Percentiles rank a stretch among this genome's conserved stretches.
phyloP scores from a whole-genome alignment of 805 yeast species.

The Zygosaccharomyces bisporus region DNA sequence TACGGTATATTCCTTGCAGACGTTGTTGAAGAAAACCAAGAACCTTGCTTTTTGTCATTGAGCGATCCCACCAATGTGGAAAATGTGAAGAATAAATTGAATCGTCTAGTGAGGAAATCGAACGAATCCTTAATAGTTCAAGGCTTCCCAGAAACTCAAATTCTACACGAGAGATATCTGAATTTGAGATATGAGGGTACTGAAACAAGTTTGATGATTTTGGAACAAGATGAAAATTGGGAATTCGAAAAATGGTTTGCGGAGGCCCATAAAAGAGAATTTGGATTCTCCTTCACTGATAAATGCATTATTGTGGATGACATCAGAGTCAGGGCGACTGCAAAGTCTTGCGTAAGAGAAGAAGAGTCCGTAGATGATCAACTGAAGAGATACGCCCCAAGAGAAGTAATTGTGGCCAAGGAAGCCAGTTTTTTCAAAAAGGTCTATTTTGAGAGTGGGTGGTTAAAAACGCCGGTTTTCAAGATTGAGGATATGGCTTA shows the following conservation, averaged over 20 bases:
- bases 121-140: slow-evolving; percentile 43
- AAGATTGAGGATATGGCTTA: slow-evolving; percentile 47
- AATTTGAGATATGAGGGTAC: slow-evolving; percentile 83
- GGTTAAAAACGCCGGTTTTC: slow-evolving; percentile 51
- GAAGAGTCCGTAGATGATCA: slow-evolving; percentile 51
- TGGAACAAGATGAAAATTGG: slow-evolving; percentile 23
- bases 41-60: slow-evolving; percentile 55
- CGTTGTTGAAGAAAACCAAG: slow-evolving; percentile 70
- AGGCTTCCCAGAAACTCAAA: slow-evolving; percentile 45
- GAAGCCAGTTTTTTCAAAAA: slow-evolving; percentile 39
- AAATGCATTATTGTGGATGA: slow-evolving; percentile 65
- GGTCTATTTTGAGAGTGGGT: slow-evolving; percentile 55
- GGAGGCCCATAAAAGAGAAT: slow-evolving; percentile 59
- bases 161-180: slow-evolving; percentile 58
- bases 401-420: slow-evolving; percentile 24
- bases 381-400: slow-evolving; percentile 36
- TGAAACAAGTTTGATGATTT: slow-evolving; percentile 76
- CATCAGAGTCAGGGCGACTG: slow-evolving; percentile 68
- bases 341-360: slow-evolving; percentile 46
- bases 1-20: slow-evolving; percentile 86
- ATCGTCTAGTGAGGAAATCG: slow-evolving; percentile 43
- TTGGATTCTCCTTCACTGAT: slow-evolving; percentile 61
- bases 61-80: slow-evolving; percentile 28
- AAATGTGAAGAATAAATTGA: slow-evolving; percentile 44
- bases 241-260: slow-evolving; percentile 45